These are phyloP conservation scores for Cyanidium caldarium DNA, from an alignment of 23 red algal species.

Conservation along the genomic window DNA sequence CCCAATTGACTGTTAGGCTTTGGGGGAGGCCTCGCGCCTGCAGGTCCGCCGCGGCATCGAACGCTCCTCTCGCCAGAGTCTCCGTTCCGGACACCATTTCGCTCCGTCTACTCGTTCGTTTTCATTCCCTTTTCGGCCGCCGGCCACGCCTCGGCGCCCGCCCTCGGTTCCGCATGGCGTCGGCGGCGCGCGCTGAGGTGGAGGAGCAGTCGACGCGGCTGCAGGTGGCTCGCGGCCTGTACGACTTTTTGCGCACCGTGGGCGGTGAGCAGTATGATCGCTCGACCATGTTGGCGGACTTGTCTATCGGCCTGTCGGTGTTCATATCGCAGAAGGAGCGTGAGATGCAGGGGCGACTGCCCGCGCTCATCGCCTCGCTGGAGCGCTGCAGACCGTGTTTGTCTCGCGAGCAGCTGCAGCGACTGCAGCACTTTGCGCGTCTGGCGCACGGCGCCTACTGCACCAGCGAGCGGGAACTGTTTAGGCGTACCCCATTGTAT, in stretches of 20 bases:
- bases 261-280: neutral
- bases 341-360: neutral
- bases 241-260: neutral
- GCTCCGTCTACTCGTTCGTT: too few relatives aligned
- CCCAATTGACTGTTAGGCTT: too few relatives aligned
- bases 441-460: constrained; percentile 4
- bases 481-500: neutral
- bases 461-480: neutral
- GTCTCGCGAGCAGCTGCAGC: neutral
- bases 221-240: neutral
- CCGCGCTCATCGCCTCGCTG: neutral
- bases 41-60: too few relatives aligned
- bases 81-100: too few relatives aligned
- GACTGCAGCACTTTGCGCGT: neutral
- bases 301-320: neutral
- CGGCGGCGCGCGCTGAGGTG: neutral
- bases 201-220: neutral
- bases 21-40: too few relatives aligned
- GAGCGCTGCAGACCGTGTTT: too few relatives aligned
- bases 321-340: neutral
- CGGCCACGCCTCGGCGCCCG: neutral
- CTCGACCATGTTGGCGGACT: neutral
- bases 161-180: neutral
- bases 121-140: too few relatives aligned
- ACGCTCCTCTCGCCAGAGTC: too few relatives aligned